A percentile compares a stretch with the other conserved stretches of the same genome.
These are phyloP conservation scores for Lepidium africanum DNA, from an alignment of 345 rosid species.

Conservation along the genomic window DNA sequence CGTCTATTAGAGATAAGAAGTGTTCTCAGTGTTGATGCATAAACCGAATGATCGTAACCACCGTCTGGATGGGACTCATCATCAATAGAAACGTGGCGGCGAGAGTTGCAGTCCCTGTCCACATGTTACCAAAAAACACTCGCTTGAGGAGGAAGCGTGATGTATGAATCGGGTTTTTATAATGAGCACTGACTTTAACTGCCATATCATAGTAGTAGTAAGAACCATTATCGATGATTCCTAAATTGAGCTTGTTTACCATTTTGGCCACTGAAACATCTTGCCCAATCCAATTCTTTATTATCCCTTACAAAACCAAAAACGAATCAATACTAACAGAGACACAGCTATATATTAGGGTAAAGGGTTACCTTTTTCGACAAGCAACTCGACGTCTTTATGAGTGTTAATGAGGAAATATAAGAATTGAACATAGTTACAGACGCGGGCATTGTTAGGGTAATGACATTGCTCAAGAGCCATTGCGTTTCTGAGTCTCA, in stretches of 20 bases:
- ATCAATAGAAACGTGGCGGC: background rate
- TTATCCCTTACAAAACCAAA: background rate
- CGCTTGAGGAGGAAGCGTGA: background rate
- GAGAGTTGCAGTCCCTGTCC: slow-evolving; percentile 13
- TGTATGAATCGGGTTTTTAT: background rate
- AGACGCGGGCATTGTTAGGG: background rate
- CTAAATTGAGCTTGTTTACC: background rate
- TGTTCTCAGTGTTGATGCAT: too few species aligned
- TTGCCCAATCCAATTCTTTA: background rate
- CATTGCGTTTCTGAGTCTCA: background rate
- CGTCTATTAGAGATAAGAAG: too few species aligned
- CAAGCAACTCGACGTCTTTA: background rate
- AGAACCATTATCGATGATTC: too few species aligned
- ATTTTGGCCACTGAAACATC: background rate
- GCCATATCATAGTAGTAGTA: too few species aligned
- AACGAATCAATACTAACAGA: background rate
- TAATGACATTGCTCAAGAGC: background rate
- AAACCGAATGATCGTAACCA: background rate
- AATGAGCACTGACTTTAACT: too few species aligned
- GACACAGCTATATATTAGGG: background rate
- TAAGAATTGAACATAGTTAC: background rate
- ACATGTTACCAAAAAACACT: slow-evolving; percentile 18
- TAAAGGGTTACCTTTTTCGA: background rate
- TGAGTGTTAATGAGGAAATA: background rate
- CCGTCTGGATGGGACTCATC: slow-evolving; percentile 1